Evolutionary conservation across 257 asterid species (phyloP), one percentile per base, ranked within the genome.

Genomic region (Sherardia arvensis): DNA sequence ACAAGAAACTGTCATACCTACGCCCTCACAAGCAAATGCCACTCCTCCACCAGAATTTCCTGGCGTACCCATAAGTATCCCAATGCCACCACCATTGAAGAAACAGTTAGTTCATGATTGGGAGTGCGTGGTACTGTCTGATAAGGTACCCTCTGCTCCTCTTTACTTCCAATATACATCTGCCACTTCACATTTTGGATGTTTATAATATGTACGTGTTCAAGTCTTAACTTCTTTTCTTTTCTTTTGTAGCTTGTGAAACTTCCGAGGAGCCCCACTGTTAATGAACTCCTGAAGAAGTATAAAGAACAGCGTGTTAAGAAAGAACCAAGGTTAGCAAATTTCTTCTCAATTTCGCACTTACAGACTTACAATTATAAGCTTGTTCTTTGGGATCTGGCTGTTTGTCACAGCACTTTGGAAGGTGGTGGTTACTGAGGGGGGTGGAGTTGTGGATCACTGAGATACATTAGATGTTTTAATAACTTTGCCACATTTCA

Each of bases 261-360:
- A 71, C 91, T 90, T 74, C 97, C 95, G 0, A 81, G 91, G 64
- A 73, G 83, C 28, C 97, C 97, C 26, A 81, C 53, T 66, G 97
- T 78, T 11, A 68, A 59, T 30, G 91, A 83, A 68, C 72, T 90
- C 73, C 57, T 87, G 70, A 60, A 76, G 76, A 81, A 87, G 73
- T 90, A 83, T 74, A 72, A 64, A 56, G 86, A 80, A 22, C 77
- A 77, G 74, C 80, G 75, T 68, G 66, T 73, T 72, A 78, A 69
- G 73, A 85, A 83, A 78, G 91, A 80, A 55, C 78, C 70, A 68
- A 62, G 34, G 96, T 86, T 71, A 81, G 93, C 68, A 56, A 49
- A 32, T 4, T 22, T 69, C 55, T 69, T 38, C 61, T 59, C 5
- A 17, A 23, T 36, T 56, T n/a, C n/a, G 47, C 27, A 17, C 21